A percentile compares a stretch with the other conserved stretches of the same genome.
Conservation (phyloP, 179 eudicot species). For the Sideroxylon spinosum region DNA sequence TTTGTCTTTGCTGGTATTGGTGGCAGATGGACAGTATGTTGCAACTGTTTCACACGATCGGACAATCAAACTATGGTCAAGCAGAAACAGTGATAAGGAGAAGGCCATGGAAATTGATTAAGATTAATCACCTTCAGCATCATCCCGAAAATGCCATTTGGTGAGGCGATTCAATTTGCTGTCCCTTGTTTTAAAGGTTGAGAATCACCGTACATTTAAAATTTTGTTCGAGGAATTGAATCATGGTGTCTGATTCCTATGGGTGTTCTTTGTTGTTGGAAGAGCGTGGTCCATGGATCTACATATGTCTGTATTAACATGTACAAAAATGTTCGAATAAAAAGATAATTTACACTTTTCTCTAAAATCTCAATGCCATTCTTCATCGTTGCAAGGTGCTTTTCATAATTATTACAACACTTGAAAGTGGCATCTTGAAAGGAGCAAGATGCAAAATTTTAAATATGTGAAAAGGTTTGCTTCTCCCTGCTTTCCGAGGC, state of each 20-base stretch:
- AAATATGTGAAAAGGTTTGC: too few relatives aligned
- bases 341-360: too few relatives aligned
- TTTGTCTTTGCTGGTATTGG: slow-evolving; percentile 8
- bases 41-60: slow-evolving; percentile 87
- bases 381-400: too few relatives aligned
- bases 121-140: neutral
- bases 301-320: too few relatives aligned
- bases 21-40: slow-evolving; percentile 77
- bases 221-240: neutral
- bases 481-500: too few relatives aligned
- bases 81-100: slow-evolving; percentile 41
- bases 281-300: too few relatives aligned
- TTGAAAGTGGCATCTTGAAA: too few relatives aligned
- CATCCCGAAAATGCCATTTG: neutral
- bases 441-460: too few relatives aligned
- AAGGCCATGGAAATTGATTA: slow-evolving; percentile 72
- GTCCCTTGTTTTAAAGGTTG: neutral
- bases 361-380: too few relatives aligned
- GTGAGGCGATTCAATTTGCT: neutral
- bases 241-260: neutral
- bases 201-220: neutral
- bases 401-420: too few relatives aligned
- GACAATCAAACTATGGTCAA: slow-evolving; percentile 82
- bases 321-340: too few relatives aligned
- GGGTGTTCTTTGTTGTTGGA: too few relatives aligned